Base-by-base conservation (phyloP, 495 filamentous ascomycete genomes). In the Xylaria sp. region DNA sequence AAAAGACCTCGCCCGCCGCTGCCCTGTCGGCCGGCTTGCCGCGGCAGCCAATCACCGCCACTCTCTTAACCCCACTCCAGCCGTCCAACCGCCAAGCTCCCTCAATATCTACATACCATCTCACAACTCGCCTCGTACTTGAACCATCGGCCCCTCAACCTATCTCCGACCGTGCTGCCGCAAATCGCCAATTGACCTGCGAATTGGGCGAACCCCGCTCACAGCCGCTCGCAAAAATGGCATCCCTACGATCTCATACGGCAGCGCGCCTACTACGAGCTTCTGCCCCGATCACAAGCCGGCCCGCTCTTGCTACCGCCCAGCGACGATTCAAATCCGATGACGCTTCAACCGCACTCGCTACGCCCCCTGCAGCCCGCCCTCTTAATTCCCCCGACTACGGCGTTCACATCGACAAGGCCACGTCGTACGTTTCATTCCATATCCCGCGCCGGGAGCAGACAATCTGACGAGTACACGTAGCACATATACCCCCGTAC, bases 401-500 rank as follows among this genome's bases (percentile, higher is more conserved):
- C 78, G 85, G 89, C 73, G 91, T 90, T 29, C 89, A 88, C 37
- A 85, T 91, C 73, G 93, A 97, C 77, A 91, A 92, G 75, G 90
- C 88, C 58, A 95, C 92, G 71, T 95, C 93, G 93, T 97, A 87
- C 72, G 70, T 35, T 37, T 61, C 31, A 53, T 62, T 26, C 40
- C 67, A 15, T 40, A 37, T 17, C 5, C 69, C 26, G 48, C 37
- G 31, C 40, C 19, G 64, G 48, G 15, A 50, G 41, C 26, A 43
- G 19, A 26, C 31, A 29, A 57, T 31, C 57, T 43, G 24, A 58
- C 50, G 53, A 68, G 31, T 43, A 50, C 52, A 35, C 33, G 57
- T 73, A 97, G 95, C 64, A 88, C 87, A 78, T 99, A 93, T 83
- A 97, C 95, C 41, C 95, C 93, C 29, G 88, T 97, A 53, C 94